Evolutionary conservation across 1,139 yeast species (phyloP).

Genomic region (Pichia inconspicua): DNA sequence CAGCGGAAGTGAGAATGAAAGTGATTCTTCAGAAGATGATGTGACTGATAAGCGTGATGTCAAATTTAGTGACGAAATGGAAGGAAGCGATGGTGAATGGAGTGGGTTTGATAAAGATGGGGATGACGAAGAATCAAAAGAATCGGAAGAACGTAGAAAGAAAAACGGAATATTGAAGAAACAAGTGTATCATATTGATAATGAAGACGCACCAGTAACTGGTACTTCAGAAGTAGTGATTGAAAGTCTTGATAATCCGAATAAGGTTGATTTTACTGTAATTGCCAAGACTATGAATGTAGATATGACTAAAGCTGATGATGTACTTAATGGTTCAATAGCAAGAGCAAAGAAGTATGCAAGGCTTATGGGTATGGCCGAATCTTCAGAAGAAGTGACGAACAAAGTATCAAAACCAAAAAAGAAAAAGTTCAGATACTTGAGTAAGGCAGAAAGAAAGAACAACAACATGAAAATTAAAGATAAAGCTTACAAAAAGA

Average conservation of each 20-base stretch:
- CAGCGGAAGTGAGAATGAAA: conserved; percentile 19
- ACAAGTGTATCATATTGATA: conserved; percentile 41
- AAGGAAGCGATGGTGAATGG: conserved; percentile 26
- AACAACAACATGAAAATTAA: conserved; percentile 54
- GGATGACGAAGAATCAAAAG: conserved; percentile 19
- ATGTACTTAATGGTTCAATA: conserved; percentile 56
- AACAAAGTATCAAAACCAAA: conserved; percentile 32
- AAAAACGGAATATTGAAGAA: conserved; percentile 36
- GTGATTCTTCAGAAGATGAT: conserved; percentile 18
- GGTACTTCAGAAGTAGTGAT: conserved; percentile 62
- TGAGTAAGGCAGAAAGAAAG: conserved; percentile 71
- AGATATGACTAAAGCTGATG: conserved; percentile 49
- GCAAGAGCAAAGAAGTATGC: conserved; percentile 70
- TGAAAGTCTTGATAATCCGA: conserved; percentile 44
- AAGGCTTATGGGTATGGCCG: conserved; percentile 41
- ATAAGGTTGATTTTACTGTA: conserved; percentile 22
- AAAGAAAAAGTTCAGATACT: conserved; percentile 81
- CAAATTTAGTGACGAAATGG: neutral
- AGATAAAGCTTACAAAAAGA: conserved; percentile 16
- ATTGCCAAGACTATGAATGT: conserved; percentile 57
- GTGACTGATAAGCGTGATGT: conserved; percentile 13
- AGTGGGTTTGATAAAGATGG: neutral
- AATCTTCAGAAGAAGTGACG: conserved; percentile 15
- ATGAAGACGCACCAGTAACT: conserved; percentile 37
- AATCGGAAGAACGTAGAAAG: conserved; percentile 17